Conservation (phyloP, 495 filamentous ascomycete genomes). For the Penicillium subrubescens region DNA sequence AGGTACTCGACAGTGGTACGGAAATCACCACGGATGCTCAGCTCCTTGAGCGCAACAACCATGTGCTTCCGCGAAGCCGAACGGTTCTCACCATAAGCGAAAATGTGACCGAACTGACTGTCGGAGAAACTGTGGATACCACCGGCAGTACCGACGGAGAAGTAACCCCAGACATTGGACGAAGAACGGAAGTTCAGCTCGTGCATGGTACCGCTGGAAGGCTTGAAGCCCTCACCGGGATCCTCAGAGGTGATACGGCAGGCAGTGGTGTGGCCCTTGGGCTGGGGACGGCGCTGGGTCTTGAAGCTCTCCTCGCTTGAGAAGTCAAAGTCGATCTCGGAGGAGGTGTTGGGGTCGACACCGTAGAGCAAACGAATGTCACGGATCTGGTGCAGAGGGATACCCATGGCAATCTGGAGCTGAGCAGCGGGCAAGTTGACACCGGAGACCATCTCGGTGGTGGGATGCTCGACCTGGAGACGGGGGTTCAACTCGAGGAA, state of each 20-base stretch:
- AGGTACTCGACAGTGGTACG: conserved; percentile 98
- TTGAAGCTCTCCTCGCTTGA: conserved; percentile 79
- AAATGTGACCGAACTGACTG: conserved; percentile 99
- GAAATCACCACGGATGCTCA: conserved; percentile 99
- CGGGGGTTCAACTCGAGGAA: conserved; percentile 97
- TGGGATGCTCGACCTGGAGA: conserved; percentile 98
- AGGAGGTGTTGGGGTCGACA: conserved; percentile 83
- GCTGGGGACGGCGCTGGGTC: conserved; percentile 84
- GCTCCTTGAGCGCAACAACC: conserved; percentile 97
- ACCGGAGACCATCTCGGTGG: conserved; percentile 98
- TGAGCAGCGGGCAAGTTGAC: conserved; percentile 97
- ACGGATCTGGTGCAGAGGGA: conserved; percentile 90
- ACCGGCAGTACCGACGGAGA: conserved; percentile 94
- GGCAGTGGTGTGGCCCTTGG: conserved; percentile 95
- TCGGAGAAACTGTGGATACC: conserved; percentile 99
- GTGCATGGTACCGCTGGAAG: conserved; percentile 97
- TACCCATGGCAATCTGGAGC: conserved; percentile 98
- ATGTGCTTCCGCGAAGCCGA: conserved; percentile 97
- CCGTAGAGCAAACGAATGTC: conserved; percentile 97
- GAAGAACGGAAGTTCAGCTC: conserved; percentile 98
- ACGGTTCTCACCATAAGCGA: conserved; percentile 97
- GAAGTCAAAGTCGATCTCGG: conserved; percentile 96
- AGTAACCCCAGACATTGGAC: conserved; percentile 99
- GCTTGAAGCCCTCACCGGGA: conserved; percentile 99
- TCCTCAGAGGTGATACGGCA: conserved; percentile 99